Evolutionary conservation across 169 alveolate species (phyloP), one percentile per base, ranked within the genome.

Genomic region (Plasmodium billcollinsi): DNA sequence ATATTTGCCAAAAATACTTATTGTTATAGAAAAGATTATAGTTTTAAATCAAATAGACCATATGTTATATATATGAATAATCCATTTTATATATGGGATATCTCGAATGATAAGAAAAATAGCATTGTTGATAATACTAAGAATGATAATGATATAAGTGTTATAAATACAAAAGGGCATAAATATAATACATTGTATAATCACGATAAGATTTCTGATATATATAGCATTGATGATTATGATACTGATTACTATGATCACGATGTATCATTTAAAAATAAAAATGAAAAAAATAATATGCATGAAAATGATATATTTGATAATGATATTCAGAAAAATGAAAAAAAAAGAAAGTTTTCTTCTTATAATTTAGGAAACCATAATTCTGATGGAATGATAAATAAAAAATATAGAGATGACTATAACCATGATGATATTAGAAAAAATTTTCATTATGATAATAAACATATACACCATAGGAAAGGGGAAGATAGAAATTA

Each of bases 21-120:
- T 29, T 45, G 39, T 9, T 43, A 26, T 67, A 83, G 91, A 63
- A 71, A 54, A 39, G 74, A 56, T n/a, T 67, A 20, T 20, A 83
- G 26, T 73, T 39, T n/a, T 29, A 56, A 71, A 15, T 21, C 58
- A 12, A 52, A 70, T 83, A 21, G 21, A 4, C 9, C 71, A 14
- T 52, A 65, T 63, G 65, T 18, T 29, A 73, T 83, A 14, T 83
- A 83, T 62, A 39, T 71, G 52, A 69, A 49, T 24, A 71, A 83
- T 70, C 85, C 91, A 2, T 70, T 6, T 9, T 21, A 58, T 83
- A 69, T 83, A 83, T 83, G 91, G 91, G 52, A 15, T n/a, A 29
- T 71, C 39, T 12, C 33, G 14, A 63, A 69, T 43, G 15, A 21
- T 26, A 50, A 47, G 5, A 65, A 33, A 11, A 33, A 29, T 65